Evolutionary conservation across 768 basidiomycete genomes (phyloP).

Genomic region (Coprinopsis marcescibilis): DNA sequence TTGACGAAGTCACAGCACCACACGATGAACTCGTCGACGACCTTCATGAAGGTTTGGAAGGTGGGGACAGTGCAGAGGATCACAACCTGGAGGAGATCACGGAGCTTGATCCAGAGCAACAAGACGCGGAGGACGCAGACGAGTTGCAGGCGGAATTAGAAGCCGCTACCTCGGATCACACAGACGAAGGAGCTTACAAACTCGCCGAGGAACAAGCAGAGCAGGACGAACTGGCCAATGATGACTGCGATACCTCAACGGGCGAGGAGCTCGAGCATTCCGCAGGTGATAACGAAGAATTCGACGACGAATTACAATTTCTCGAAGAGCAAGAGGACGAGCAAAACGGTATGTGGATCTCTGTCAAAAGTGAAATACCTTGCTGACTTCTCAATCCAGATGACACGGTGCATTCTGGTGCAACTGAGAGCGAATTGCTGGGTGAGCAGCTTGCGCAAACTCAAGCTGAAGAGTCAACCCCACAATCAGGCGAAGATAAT

Average conservation of each 20-base stretch:
- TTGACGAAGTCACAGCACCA: no score
- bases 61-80: not conserved
- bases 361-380: no score
- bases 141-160: not conserved
- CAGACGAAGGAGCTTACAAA: not conserved
- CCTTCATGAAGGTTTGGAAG: not conserved
- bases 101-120: not conserved
- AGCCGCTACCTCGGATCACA: not conserved
- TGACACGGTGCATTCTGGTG: not conserved
- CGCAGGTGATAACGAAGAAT: no score
- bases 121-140: not conserved
- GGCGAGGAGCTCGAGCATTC: no score
- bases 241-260: no score
- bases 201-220: not conserved
- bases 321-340: no score
- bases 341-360: no score
- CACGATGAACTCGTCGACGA: not conserved
- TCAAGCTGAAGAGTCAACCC: not conserved
- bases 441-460: not conserved
- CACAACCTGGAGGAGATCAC: not conserved
- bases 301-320: no score
- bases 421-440: not conserved
- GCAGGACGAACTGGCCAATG: no score
- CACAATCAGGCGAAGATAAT: not conserved
- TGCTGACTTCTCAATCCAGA: constrained; percentile 8